Evolutionary conservation across 1,284 basidiomycete species (phyloP), one percentile per base, ranked within the genome.

Genomic region (Leccinum angustisporum): DNA sequence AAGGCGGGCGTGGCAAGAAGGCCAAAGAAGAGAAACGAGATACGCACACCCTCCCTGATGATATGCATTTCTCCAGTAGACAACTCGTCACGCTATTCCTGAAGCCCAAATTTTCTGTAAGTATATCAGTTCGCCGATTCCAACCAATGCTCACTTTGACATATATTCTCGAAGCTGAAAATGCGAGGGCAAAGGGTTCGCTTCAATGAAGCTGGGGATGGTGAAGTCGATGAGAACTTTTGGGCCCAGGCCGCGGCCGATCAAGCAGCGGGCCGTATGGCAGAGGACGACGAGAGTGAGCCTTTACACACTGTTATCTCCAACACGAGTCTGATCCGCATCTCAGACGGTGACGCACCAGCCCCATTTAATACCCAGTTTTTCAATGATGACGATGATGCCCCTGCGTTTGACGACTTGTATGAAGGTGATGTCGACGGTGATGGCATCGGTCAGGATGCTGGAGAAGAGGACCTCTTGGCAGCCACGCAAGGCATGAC

Each of bases 51-150:
- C 81, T 99, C 56, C 97, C 97, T 1, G 95, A 98, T 69, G 97
- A 99, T 75, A 97, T 97, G 88, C 97, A 98, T 76, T 99, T 99
- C 75, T 92, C 90, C 57, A 94, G 90, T 70, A 83, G 88, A 65
- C 92, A 97, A 70, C 83, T 99, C 7, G 83, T 99, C 43, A 89
- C 94, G 3, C 77, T 99, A 48, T 98, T 98, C 82, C 78, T 98
- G 70, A 99, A 99, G 77, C 97, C 95, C 38, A 94, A 94, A 73
- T 97, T 96, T 70, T 88, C 89, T 61, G 93, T 96, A 72, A 64
- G 86, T 80, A 27, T 64, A 56, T 33, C 57, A 56, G 14, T 18
- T 46, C 60, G 46, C 57, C 11, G 34, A 56, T 48, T 18, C 60
- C 36, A 13, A 5, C 21, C 52, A 27, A 50, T 43, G 13, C 51